Evolutionary conservation across 768 basidiomycete genomes (phyloP).

Genomic region (Podaxis sp.): DNA sequence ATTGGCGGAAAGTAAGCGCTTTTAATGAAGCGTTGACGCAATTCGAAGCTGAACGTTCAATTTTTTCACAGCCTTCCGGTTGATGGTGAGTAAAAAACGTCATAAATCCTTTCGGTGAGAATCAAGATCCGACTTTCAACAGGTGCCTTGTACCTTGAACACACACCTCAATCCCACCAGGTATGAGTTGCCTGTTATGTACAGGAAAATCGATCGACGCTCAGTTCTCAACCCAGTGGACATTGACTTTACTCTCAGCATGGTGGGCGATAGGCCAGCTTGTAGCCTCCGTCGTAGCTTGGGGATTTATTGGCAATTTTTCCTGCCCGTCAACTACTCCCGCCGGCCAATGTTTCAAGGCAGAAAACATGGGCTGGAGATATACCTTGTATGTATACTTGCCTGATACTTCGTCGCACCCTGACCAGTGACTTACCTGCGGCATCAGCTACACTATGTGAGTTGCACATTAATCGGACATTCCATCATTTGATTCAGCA

Average conservation of each 20-base stretch:
- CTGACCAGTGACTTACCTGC: not conserved
- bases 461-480: not conserved
- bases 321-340: conserved; percentile 40
- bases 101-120: conserved; percentile 15
- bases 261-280: not conserved
- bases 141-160: conserved; percentile 12
- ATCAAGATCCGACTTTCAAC: not conserved
- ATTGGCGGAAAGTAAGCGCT: conserved; percentile 48
- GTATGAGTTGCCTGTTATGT: not conserved
- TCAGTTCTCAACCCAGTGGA: not conserved
- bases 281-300: conserved; percentile 37
- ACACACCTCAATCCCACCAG: conserved; percentile 12
- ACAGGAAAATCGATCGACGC: not conserved
- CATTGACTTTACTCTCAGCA: not conserved
- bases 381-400: conserved; percentile 41
- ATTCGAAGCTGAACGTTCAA: not conserved
- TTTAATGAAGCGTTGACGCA: not conserved
- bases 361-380: conserved; percentile 61
- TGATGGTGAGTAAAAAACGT: conserved; percentile 37
- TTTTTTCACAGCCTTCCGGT: not conserved
- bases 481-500: conserved; percentile 3
- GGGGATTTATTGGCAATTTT: conserved; percentile 55
- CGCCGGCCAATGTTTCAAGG: conserved; percentile 39
- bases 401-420: conserved; percentile 7
- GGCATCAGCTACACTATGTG: conserved; percentile 7